These are phyloP conservation scores for Penicillium malachiteum DNA, from an alignment of 495 filamentous ascomycete genomes.

Conservation along the genomic window DNA sequence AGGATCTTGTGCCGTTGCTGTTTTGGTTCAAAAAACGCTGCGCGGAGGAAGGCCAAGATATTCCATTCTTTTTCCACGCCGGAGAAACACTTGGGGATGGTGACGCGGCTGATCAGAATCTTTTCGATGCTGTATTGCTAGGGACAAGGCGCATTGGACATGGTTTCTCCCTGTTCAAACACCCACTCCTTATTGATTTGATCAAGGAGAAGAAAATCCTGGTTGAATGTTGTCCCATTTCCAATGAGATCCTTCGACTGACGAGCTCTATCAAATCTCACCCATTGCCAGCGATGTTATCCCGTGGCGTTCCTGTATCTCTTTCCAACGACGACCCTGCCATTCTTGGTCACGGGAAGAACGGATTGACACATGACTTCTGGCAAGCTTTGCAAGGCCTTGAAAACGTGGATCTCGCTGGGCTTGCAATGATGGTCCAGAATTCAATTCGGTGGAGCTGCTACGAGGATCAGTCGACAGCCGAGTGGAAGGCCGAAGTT, in stretches of 20 bases:
- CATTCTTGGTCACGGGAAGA: constrained; percentile 72
- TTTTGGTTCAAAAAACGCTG: constrained; percentile 93
- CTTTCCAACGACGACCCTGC: constrained; percentile 87
- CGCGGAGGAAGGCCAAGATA: constrained; percentile 69
- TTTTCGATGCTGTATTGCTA: constrained; percentile 86
- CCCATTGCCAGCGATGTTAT: constrained; percentile 78
- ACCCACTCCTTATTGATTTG: constrained; percentile 83
- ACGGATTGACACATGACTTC: constrained; percentile 82
- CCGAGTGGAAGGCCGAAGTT: constrained; percentile 70
- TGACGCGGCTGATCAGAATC: constrained; percentile 72
- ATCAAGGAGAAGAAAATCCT: constrained; percentile 85
- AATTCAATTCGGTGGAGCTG: constrained; percentile 90
- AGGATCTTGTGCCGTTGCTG: constrained; percentile 74
- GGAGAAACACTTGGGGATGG: constrained; percentile 83
- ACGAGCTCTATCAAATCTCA: constrained; percentile 74
- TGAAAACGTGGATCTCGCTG: constrained; percentile 72
- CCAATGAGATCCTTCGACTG: constrained; percentile 78
- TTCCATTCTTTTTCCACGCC: constrained; percentile 97
- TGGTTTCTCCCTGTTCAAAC: constrained; percentile 83
- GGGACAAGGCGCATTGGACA: constrained; percentile 88
- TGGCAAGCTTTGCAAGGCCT: constrained; percentile 88
- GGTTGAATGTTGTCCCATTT: constrained; percentile 83
- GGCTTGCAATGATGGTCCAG: constrained; percentile 79
- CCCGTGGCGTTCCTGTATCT: constrained; percentile 65
- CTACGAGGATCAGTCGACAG: constrained; percentile 71